Evolutionary conservation across 768 basidiomycete species (phyloP).

Genomic region (Imleria badia): DNA sequence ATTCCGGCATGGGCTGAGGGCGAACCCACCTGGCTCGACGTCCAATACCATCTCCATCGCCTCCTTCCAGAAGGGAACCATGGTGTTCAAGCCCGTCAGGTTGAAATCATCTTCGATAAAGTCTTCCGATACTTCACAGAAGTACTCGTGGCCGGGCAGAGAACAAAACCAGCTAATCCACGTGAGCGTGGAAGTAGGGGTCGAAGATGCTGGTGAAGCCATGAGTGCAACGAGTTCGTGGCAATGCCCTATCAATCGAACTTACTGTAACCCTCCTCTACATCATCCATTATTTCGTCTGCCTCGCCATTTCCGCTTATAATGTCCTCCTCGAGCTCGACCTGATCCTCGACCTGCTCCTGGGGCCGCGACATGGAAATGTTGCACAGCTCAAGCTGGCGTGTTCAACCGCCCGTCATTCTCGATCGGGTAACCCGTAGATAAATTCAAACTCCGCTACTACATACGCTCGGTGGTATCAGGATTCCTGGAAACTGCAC

Average conservation of each 20-base stretch:
- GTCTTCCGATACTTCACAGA: slow-evolving; percentile 96
- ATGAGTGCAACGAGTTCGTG: slow-evolving; percentile 17
- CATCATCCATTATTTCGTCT: slow-evolving; percentile 79
- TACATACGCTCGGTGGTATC: slow-evolving; percentile 7
- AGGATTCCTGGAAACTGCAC: slow-evolving; percentile 43
- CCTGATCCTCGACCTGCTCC: slow-evolving; percentile 47
- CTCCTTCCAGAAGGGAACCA: slow-evolving; percentile 99
- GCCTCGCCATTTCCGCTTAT: slow-evolving; percentile 58
- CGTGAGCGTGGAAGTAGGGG: slow-evolving; percentile 86
- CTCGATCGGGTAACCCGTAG: slow-evolving; percentile 29
- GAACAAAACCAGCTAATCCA: slow-evolving; percentile 99
- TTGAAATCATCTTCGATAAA: slow-evolving; percentile 99
- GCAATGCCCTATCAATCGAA: slow-evolving; percentile 23
- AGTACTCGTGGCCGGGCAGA: slow-evolving; percentile 94
- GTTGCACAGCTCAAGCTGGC: slow-evolving; percentile 25
- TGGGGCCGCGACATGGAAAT: slow-evolving; percentile 39
- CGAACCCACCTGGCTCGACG: slow-evolving; percentile 88
- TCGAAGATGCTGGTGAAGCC: slow-evolving; percentile 67
- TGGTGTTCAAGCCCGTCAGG: slow-evolving; percentile 88
- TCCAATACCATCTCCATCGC: slow-evolving; percentile 99
- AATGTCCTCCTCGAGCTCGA: slow-evolving; percentile 57
- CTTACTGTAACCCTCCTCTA: slow-evolving; percentile 75
- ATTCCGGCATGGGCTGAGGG: slow-evolving; percentile 14
- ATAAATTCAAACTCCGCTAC: slow-evolving; percentile 33
- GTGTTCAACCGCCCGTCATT: slow-evolving; percentile 12